Evolutionary conservation across 257 asterid species (phyloP), one percentile per base, ranked within the genome.

Genomic region (Solanum lycopersicoides): DNA sequence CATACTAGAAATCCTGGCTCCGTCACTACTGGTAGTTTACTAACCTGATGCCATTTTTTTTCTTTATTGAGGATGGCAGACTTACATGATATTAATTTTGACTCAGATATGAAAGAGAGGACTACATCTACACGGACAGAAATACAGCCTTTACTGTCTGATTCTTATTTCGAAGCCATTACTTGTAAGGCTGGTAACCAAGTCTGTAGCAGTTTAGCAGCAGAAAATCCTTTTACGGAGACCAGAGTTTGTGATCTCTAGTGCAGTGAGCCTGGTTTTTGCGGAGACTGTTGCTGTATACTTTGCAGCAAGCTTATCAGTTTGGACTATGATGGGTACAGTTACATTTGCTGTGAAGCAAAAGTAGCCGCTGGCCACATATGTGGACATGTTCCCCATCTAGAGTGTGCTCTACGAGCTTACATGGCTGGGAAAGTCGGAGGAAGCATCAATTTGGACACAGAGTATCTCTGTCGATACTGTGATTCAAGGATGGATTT

Each of bases 281-380:
- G 99, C 89, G 89, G 95, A 89, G 95, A 93, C 37, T 96, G 98
- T 88, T 93, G 98, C 75, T 96, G 99, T 90, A 94, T 96, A 68
- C 92, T 96, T 25, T 96, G 98, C 90, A 83, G 93, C 82, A 91
- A 90, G 91, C 89, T 83, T 37, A 88, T 94, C 14, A 86, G 87
- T 83, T 88, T 86, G 73, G 87, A 87, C n/a, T 83, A 75, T 59
- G 90, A 86, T 25, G 91, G 90, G 83, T 91, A 91, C 88, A 87
- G 85, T 90, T 92, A 89, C 50, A 44, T 44, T 12, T 5, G 50
- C 1, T 44, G 50, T 44, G 50, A 44, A 44, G 50, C 50, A 10
- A 44, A 1, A 44, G 14, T 42, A 42, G 1, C 11, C 3, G 47
- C 3, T 12, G 50, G 50, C 15, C 50, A 44, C 50, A 44, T 44